Base-by-base conservation (phyloP, 306 rosid species). In the Medicago ruthenica region DNA sequence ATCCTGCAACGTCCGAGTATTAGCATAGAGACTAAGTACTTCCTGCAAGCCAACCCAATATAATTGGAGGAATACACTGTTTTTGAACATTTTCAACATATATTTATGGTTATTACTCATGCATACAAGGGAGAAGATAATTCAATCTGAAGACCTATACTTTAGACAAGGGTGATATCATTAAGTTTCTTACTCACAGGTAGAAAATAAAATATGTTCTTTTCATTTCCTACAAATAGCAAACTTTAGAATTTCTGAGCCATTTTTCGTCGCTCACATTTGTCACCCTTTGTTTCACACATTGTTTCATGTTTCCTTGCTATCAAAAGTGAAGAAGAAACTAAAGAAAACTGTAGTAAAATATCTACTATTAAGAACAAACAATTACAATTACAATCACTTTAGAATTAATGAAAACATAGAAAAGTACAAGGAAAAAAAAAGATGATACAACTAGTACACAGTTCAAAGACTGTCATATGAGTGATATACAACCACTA, bases 1-100 rank as follows among this genome's bases (percentile, higher is more conserved):
- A 66, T 62, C 84, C 87, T 67, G 81, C 79, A 79, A 81, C 13
- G 74, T 73, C 48, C 39, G 12, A 70, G 64, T 58, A 68, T 75
- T 74, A 36, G 37, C 70, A 74, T 59, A n/a, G 59, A 81, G 21
- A 39, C 60, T 0, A 21, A 55, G n/a, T 20, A 55, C 62, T 55
- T 55, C 62, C 10, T 55, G 62, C 62, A 20, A 62, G 24, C 20
- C 8, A 0, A 42, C 13, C 68, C 34, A 51, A 53, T 22, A 58
- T 31, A 36, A n/a, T 42, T 27, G 24, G 50, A 31, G 50, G 5
- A 55, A 20, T 9, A 55, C 15, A 20, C 14, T 3, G 9, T 18
- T 55, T 20, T 55, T 55, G 61, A 55, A 55, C 27, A 18, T 55
- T 55, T 55, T 20, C 61, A 18, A 55, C 0, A 20, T 18, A 55